Conservation (phyloP, 2,329 filamentous ascomycete species). For the Phialophora tarda region DNA sequence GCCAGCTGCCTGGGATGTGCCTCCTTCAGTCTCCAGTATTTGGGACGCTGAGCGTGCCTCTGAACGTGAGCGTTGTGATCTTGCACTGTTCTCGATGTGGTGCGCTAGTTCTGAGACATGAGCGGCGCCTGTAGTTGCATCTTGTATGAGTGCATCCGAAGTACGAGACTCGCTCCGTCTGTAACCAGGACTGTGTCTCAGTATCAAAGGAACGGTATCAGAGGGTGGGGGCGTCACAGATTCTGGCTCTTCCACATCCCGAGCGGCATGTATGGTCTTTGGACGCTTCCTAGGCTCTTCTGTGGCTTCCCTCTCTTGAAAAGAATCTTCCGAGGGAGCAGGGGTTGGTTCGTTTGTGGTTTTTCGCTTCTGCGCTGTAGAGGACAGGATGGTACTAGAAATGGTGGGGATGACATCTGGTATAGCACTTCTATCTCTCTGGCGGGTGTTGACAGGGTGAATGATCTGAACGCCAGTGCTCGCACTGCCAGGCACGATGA, state of each 20-base stretch:
- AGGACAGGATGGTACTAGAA: conserved; percentile 14
- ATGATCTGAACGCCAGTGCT: conserved; percentile 22
- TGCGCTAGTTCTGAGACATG: conserved; percentile 36
- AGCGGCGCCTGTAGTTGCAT: conserved; percentile 31
- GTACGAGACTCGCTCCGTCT: conserved; percentile 34
- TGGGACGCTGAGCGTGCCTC: conserved; percentile 10
- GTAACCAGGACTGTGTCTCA: conserved; percentile 25
- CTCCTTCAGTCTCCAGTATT: conserved; percentile 14
- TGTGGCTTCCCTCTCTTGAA: conserved; percentile 13
- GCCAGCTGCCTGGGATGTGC: not conserved
- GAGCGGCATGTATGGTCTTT: conserved; percentile 29
- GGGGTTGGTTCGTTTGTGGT: conserved; percentile 25
- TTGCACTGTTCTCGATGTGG: conserved; percentile 31
- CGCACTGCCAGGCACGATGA: conserved; percentile 16
- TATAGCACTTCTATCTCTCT: not conserved
- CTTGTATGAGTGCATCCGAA: conserved; percentile 33
- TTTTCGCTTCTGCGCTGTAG: conserved; percentile 14
- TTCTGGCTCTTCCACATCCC: conserved; percentile 12
- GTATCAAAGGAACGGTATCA: conserved; percentile 14
- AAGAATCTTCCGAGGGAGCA: conserved; percentile 22
- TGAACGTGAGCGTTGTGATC: conserved; percentile 20
- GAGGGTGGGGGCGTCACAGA: conserved; percentile 19
- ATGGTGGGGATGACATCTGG: conserved; percentile 27
- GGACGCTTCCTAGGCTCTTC: conserved; percentile 28
- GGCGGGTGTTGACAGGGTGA: conserved; percentile 9